A percentile compares a stretch with the other conserved stretches of the same genome.
phyloP scores from a whole-genome alignment of 768 basidiomycete species.

The Termitomyces sp. region DNA sequence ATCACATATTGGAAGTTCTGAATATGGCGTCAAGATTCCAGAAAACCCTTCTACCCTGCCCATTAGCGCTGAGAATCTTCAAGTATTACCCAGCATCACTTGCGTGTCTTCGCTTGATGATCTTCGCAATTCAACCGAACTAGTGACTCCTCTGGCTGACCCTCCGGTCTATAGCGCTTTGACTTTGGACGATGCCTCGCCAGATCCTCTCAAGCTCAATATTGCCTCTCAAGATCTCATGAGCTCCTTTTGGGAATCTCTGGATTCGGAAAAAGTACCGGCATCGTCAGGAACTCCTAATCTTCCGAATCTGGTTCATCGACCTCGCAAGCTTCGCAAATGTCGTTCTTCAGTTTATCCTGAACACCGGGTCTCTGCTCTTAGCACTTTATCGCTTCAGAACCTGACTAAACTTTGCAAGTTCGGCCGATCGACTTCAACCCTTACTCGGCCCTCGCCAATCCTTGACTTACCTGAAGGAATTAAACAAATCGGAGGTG shows the following conservation, averaged over 20 bases:
- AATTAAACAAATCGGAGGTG: slow-evolving; percentile 44
- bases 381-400: slow-evolving; percentile 29
- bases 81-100: slow-evolving; percentile 6
- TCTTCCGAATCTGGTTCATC: slow-evolving; percentile 15
- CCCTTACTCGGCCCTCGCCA: slow-evolving; percentile 11
- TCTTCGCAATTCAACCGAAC: not conserved
- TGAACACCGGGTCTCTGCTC: slow-evolving; percentile 23
- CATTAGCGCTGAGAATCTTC: not conserved
- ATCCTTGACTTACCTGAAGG: slow-evolving; percentile 39
- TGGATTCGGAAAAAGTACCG: slow-evolving; percentile 36
- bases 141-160: slow-evolving; percentile 7
- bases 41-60: not conserved
- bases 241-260: slow-evolving; percentile 40
- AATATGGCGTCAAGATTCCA: not conserved
- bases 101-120: slow-evolving; percentile 13
- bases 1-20: not conserved
- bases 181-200: slow-evolving; percentile 6
- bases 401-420: slow-evolving; percentile 35
- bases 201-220: slow-evolving; percentile 17
- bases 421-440: slow-evolving; percentile 29
- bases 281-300: slow-evolving; percentile 11
- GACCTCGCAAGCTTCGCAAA: slow-evolving; percentile 35
- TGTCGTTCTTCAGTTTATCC: slow-evolving; percentile 30
- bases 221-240: slow-evolving; percentile 22
- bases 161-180: slow-evolving; percentile 8